Evolutionary conservation across 2,329 filamentous ascomycete genomes (phyloP).

Genomic region (Pestalotiopsis fici): DNA sequence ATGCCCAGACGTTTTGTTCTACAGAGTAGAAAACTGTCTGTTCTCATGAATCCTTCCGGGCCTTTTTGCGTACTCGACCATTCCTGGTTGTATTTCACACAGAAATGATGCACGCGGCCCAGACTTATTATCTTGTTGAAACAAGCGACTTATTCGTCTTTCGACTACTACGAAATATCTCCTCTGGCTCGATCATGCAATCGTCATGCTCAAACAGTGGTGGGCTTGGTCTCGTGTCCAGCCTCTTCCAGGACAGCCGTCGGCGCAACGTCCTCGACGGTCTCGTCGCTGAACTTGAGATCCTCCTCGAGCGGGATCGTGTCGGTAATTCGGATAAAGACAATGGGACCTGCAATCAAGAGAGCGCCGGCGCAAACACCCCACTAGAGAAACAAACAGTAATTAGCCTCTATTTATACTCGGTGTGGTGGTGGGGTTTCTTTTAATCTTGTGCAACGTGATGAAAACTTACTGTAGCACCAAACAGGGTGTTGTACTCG

Average conservation of each 20-base stretch:
- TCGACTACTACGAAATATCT: too few relatives aligned
- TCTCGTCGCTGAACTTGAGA: constrained; percentile 83
- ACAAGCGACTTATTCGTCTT: neutral
- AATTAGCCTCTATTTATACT: neutral
- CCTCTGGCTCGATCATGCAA: too few relatives aligned
- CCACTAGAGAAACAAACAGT: constrained; percentile 56
- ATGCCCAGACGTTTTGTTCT: neutral
- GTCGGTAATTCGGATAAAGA: constrained; percentile 78
- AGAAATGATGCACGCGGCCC: too few relatives aligned
- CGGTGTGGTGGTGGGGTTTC: too few relatives aligned
- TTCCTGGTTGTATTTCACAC: too few relatives aligned
- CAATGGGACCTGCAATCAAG: constrained; percentile 75
- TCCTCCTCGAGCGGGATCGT: constrained; percentile 82
- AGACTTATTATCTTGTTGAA: neutral
- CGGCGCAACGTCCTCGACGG: constrained; percentile 65
- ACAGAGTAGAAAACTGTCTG: neutral
- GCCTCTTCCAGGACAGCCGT: constrained; percentile 21
- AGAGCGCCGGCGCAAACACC: constrained; percentile 73
- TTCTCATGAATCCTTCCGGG: neutral
- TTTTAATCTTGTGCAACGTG: too few relatives aligned
- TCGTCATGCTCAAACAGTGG: neutral
- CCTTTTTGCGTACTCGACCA: too few relatives aligned
- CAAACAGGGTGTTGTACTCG: constrained; percentile 73
- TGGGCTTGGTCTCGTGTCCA: constrained; percentile 16
- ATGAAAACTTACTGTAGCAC: constrained; percentile 43